Base-by-base conservation (phyloP, 805 yeast genomes). In the Saccharomycopsis microspora region DNA sequence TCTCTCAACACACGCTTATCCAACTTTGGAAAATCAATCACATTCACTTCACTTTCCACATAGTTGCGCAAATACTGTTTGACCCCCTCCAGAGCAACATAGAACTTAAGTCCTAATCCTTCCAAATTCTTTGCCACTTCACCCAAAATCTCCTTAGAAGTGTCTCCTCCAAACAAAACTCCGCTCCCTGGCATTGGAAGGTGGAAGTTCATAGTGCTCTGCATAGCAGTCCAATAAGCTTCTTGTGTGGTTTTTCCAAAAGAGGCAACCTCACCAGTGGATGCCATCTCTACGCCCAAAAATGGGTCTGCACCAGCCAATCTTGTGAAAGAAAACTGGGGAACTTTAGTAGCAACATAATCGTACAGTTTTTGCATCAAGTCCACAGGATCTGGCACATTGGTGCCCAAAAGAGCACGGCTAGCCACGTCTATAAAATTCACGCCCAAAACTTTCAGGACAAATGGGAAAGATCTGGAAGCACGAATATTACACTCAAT, bases 301-400 rank as follows among this genome's bases (percentile, higher is more conserved):
- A 85, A 89, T 55, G 99, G 99, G 67, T 93, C 99, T 44, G 99
- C 99, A 56, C 98, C 99, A 19, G 97, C 97, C 60, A 93, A 75
- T 71, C 99, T 82, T 38, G 97, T 89, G 73, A 93, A 93, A 5
- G 97, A 90, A 69, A 93, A 93, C 71, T 93, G 99, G 43, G 99
- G 98, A 47, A 90, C 97, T 71, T 93, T 93, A 48, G 94, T 85
- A 44, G 97, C 97, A 62, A 90, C 97, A 60, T 87, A 85, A 57
- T 76, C 71, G 66, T 86, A 85, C 50, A 72, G 59, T 58, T 73
- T 70, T 48, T 71, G 72, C 97, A 93, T 90, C 64, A 90, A 73
- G 62, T 93, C 82, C 37, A 74, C 80, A 44, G 97, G 94, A 43
- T 70, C 74, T 39, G 94, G 94, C 43, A 84, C 80, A 48, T 79